These are phyloP conservation scores for Leccinum subrobustum DNA, from an alignment of 1,284 basidiomycete genomes.

Conservation along the genomic window DNA sequence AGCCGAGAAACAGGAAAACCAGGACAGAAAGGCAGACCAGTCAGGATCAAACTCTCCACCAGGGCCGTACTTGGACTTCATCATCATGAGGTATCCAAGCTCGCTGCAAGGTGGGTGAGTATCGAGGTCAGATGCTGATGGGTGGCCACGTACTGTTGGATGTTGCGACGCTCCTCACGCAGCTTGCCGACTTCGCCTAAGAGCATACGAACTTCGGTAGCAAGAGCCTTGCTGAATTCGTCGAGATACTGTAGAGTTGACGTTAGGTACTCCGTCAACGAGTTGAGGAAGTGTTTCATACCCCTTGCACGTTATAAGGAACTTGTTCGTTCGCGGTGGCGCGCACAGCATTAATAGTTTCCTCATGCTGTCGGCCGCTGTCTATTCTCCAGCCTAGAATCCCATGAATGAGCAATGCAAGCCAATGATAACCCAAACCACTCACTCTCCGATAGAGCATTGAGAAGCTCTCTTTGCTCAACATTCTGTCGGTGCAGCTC, in stretches of 20 bases:
- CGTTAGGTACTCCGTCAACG: constrained; percentile 7
- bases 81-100: constrained; percentile 61
- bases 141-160: constrained; percentile 60
- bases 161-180: constrained; percentile 65
- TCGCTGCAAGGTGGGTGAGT: constrained; percentile 45
- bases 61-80: constrained; percentile 69
- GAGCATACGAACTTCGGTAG: constrained; percentile 75
- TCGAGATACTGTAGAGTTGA: constrained; percentile 57
- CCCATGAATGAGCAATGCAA: constrained; percentile 7
- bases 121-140: neutral
- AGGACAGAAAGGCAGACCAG: constrained; percentile 45
- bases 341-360: constrained; percentile 59
- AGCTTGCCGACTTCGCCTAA: constrained; percentile 75
- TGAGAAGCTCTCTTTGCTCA: constrained; percentile 50
- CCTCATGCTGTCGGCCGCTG: constrained; percentile 56
- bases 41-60: constrained; percentile 75
- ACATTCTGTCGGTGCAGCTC: constrained; percentile 51
- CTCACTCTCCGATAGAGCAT: constrained; percentile 54
- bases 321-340: constrained; percentile 69
- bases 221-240: constrained; percentile 77
- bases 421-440: constrained; percentile 1
- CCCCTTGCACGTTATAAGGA: constrained; percentile 74
- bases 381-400: constrained; percentile 60
- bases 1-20: neutral
- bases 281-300: neutral